Base-by-base conservation (phyloP, 345 rosid species). In the Laguncularia racemosa region DNA sequence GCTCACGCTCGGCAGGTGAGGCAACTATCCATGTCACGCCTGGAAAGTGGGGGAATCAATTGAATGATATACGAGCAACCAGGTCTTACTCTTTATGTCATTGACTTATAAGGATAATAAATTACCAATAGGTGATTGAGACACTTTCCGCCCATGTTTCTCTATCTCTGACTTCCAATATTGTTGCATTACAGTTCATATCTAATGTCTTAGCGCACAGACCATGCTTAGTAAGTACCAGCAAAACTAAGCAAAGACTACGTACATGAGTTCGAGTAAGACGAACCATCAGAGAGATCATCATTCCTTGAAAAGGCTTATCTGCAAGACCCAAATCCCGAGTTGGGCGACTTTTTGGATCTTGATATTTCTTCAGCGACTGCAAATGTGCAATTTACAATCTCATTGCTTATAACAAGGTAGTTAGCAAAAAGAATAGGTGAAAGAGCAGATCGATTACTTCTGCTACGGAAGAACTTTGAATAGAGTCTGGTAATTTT, bases 251-350 rank as follows among this genome's bases (percentile, higher is more conserved):
- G 9, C 40, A 33, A 10, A 33, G 40, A 1, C 40, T 33, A 51
- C 73, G 43, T 65, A 86, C 92, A 70, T 84, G 95, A 46, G 88
- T 86, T 40, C 77, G 72, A 3, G 85, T 74, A 57, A 84, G 85
- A 52, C 85, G 86, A 53, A 90, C 92, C 53, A 75, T 76, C 3
- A 90, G 74, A 12, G 88, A 73, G n/a, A 89, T 73, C 74, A 76
- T 58, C 83, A 82, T 71, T 58, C 89, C 96, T 14, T 69, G 44
- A 21, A 91, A 78, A 38, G 91, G 89, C 51, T 83, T 87, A 43
- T 66, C 79, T 11, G 72, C 68, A 20, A 69, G 67, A 40, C 55
- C 71, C 13, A 60, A 61, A 52, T 82, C 83, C 43, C 65, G 60
- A 16, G 23, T 52, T 61, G 91, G 91, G 59, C 91, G 55, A 16